Percentiles rank a stretch among this genome's conserved stretches.
These are phyloP conservation scores for Trypanosoma boissoni DNA, from an alignment of 208 protist species.

Conservation along the genomic window DNA sequence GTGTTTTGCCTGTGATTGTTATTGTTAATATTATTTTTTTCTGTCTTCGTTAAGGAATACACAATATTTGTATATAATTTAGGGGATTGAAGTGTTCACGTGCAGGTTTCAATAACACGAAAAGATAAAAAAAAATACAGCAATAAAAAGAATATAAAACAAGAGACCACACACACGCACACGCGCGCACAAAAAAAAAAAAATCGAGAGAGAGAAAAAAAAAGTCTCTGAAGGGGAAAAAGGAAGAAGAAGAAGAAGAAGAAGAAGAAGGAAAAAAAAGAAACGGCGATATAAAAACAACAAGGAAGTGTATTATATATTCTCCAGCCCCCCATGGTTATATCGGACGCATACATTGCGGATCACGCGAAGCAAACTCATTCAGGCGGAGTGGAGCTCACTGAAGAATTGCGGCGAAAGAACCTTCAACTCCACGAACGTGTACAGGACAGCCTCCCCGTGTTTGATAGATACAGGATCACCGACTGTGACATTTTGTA, in stretches of 20 bases:
- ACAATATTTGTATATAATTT: too few species aligned
- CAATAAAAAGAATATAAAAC: constrained; percentile 5
- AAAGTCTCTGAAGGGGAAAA: neutral
- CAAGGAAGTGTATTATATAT: too few species aligned
- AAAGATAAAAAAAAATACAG: too few species aligned
- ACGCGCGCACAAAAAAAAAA: neutral
- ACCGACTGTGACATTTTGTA: constrained; percentile 84
- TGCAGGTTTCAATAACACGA: too few species aligned
- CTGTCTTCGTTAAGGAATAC: too few species aligned
- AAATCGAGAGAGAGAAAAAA: neutral
- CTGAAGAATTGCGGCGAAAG: constrained; percentile 47
- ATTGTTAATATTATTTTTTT: too few species aligned
- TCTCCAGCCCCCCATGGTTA: too few species aligned
- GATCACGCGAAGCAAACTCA: constrained; percentile 32
- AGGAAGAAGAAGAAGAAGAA: too few species aligned
- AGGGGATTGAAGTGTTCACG: too few species aligned
- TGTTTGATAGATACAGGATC: constrained; percentile 60
- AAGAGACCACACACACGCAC: neutral
- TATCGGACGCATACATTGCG: constrained; percentile 26
- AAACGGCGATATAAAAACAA: neutral
- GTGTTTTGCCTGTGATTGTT: too few species aligned
- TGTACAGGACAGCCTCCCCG: constrained; percentile 52
- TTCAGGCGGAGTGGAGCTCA: constrained; percentile 47
- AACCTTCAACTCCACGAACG: constrained; percentile 44
- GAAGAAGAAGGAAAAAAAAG: constrained; percentile 7